Percentiles rank a stretch among this genome's conserved stretches.
phyloP scores from a whole-genome alignment of 306 rosid genomes.

The Malus domestica region DNA sequence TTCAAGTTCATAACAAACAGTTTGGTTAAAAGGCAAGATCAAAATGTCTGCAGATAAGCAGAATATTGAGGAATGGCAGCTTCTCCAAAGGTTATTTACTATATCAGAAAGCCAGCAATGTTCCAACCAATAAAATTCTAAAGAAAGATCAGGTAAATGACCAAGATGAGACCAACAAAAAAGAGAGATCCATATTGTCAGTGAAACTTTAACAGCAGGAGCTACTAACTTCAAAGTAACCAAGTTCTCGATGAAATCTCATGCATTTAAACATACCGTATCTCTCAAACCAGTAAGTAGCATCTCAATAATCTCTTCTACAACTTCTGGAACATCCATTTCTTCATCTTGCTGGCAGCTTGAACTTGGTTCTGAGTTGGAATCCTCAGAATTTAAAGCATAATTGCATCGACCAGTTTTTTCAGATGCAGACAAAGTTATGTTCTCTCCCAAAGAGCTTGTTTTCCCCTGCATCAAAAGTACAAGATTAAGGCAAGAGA shows the following conservation, averaged over 20 bases:
- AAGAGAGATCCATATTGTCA: not conserved
- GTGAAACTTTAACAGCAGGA: not conserved
- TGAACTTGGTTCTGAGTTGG: constrained; percentile 25
- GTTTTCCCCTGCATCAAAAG: constrained; percentile 61
- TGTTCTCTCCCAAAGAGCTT: constrained; percentile 46
- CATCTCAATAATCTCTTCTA: constrained; percentile 97
- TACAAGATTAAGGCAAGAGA: constrained; percentile 24
- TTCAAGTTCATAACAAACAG: not conserved
- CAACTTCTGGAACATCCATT: constrained; percentile 82
- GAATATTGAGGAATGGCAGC: not conserved
- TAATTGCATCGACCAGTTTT: constrained; percentile 30
- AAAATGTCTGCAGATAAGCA: not conserved
- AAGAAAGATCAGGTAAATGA: not conserved
- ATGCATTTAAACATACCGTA: constrained; percentile 64
- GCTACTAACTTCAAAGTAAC: not conserved
- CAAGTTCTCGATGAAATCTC: constrained; percentile 34
- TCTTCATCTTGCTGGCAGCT: constrained; percentile 61
- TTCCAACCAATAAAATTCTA: not conserved
- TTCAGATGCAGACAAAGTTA: constrained; percentile 37
- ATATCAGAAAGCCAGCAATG: not conserved
- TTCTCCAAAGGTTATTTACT: not conserved
- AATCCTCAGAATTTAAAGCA: constrained; percentile 21
- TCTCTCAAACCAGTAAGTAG: constrained; percentile 83
- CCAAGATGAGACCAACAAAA: not conserved
- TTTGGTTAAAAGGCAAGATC: not conserved